Evolutionary conservation across 2,329 filamentous ascomycete species (phyloP).

Genomic region (Colletotrichum tamarilloi): DNA sequence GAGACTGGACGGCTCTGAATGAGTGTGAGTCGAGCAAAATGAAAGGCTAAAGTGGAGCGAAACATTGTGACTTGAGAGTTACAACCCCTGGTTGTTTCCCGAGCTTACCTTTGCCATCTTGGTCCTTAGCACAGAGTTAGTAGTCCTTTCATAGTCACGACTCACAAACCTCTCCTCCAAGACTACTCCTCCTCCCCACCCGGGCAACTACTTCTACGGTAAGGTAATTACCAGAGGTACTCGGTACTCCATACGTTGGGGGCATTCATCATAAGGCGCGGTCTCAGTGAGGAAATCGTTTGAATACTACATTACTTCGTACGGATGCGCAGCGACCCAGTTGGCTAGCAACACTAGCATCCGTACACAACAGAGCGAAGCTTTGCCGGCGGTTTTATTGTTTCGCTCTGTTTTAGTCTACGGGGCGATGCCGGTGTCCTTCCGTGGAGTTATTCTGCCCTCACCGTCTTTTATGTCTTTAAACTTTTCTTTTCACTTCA

Average conservation of each 20-base stretch:
- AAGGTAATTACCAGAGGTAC: not conserved
- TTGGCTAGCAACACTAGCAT: conserved; percentile 1
- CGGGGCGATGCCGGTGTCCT: not conserved
- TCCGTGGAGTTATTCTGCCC: not conserved
- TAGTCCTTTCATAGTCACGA: not conserved
- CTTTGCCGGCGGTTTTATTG: conserved; percentile 4
- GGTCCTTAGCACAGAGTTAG: not conserved
- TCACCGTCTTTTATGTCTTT: conserved; percentile 30
- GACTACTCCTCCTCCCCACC: not conserved
- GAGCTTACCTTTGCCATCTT: not conserved
- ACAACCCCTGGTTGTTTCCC: not conserved
- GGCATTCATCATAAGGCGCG: not conserved
- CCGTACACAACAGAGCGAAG: conserved; percentile 9
- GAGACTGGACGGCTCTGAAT: not conserved
- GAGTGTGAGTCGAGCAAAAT: not conserved
- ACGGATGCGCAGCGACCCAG: not conserved
- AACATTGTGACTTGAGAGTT: not conserved
- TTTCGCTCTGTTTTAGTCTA: not conserved
- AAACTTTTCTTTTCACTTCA: conserved; percentile 9
- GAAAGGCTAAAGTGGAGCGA: not conserved
- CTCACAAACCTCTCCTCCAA: not conserved
- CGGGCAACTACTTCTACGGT: not conserved
- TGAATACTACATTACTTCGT: not conserved
- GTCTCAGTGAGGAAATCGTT: not conserved
- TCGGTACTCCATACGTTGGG: not conserved